Evolutionary conservation across 169 alveolate genomes (phyloP), one percentile per base, ranked within the genome.

Genomic region (Amoebophrya sp.): DNA sequence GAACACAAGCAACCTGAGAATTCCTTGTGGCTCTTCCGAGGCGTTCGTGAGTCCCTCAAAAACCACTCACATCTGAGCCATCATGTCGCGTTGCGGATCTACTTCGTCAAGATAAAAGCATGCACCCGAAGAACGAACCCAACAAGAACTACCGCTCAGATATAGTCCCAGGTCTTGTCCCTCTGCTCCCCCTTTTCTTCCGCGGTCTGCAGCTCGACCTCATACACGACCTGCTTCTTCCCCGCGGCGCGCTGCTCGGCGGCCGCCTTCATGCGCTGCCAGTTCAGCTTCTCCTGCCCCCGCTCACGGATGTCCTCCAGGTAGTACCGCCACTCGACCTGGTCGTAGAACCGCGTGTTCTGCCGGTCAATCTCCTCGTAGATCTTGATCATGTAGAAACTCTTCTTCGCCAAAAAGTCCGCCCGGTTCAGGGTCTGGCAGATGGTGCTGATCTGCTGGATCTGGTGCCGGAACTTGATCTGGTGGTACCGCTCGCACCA

Each of bases 401-500:
- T 12, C 83, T 66, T 66, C 83, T 66, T 66, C 83, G 0, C 10
- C 83, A 66, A 25, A 25, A 66, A 66, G 83, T 66, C 83, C 38
- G 39, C 35, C 83, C 83, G 83, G 35, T 66, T 66, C 83, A 66
- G 32, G 32, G 83, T 66, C 83, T 66, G 83, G 83, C 83, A 66
- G 29, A 66, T 66, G 83, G 2, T 12, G 10, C 35, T 25, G 83
- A 66, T n/a, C 83, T 66, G 83, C 32, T 2, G 32, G 83, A 66
- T 66, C 38, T 66, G 83, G 83, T 66, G 35, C 7, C 83, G 83
- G 35, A 66, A 66, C 35, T 25, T 7, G 39, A 66, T n/a, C 83
- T 66, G 83, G 83, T 66, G 83, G 35, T 66, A 66, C 35, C 83
- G 83, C 35, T 66, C 83, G 35, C 83, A 66, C 83, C 83, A 66